Percentiles rank a stretch among this genome's conserved stretches.
phyloP scores from a whole-genome alignment of 2,329 filamentous ascomycete genomes.

The Colletotrichum paranaense region DNA sequence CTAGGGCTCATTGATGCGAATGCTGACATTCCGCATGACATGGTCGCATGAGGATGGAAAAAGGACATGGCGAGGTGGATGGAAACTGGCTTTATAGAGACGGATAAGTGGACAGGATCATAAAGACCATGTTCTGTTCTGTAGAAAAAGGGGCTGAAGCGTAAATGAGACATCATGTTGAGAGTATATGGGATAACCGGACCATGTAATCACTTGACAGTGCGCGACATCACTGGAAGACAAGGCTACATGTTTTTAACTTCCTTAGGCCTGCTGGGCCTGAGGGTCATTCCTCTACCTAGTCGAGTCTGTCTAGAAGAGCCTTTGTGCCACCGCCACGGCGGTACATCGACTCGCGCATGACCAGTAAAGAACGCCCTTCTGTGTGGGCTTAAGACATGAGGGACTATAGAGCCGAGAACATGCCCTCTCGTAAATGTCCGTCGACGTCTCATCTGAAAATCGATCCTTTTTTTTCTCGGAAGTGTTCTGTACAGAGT shows the following conservation, averaged over 20 bases:
- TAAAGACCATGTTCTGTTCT: background rate
- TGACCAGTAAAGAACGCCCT: slow-evolving; percentile 16
- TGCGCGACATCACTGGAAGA: background rate
- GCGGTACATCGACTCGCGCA: background rate
- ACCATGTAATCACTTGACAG: background rate
- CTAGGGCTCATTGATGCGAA: background rate
- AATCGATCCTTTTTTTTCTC: slow-evolving; percentile 22
- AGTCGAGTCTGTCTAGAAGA: slow-evolving; percentile 14
- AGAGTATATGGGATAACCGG: background rate
- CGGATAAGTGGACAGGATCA: background rate
- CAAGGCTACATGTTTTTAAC: background rate
- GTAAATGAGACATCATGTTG: background rate
- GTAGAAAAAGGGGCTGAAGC: background rate
- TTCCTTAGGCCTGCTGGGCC: slow-evolving; percentile 24
- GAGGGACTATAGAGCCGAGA: slow-evolving; percentile 1
- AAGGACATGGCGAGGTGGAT: background rate
- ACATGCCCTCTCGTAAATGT: slow-evolving; percentile 6
- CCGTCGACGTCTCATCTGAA: slow-evolving; percentile 26
- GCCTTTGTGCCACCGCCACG: background rate
- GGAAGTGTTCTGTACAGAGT: slow-evolving; percentile 27
- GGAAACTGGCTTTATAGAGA: background rate
- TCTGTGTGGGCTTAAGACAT: slow-evolving; percentile 6
- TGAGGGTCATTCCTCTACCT: slow-evolving; percentile 27
- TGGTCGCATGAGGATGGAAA: background rate
- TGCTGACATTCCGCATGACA: too few species aligned